Percentiles rank a stretch among this genome's conserved stretches.
Evolutionary conservation across 208 protist species (phyloP).

Genomic region (Phytomonas sp.): DNA sequence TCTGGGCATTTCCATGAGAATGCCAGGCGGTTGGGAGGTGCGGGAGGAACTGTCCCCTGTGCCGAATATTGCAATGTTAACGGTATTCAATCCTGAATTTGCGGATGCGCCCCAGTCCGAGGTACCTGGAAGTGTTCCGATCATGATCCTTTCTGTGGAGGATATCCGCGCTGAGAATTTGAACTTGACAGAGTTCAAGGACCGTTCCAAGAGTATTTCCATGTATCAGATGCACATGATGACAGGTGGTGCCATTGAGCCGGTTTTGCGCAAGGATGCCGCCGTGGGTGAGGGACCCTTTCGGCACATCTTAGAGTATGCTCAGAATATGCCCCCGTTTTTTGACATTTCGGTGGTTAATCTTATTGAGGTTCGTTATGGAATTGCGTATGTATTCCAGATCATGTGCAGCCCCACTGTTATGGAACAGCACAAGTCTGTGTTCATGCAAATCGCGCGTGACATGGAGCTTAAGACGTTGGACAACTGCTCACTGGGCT

Average conservation of each 20-base stretch:
- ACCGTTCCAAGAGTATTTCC: constrained; percentile 59
- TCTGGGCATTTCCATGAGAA: constrained; percentile 50
- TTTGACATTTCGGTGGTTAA: constrained; percentile 66
- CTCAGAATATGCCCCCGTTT: constrained; percentile 56
- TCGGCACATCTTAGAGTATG: constrained; percentile 55
- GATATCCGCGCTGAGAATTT: constrained; percentile 69
- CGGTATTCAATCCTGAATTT: constrained; percentile 60
- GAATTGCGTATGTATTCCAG: constrained; percentile 71
- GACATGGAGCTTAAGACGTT: constrained; percentile 30
- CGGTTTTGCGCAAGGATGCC: constrained; percentile 47
- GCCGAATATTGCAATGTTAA: constrained; percentile 74
- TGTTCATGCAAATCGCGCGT: constrained; percentile 60
- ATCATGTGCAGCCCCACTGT: constrained; percentile 67
- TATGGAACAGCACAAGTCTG: constrained; percentile 42
- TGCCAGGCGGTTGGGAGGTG: constrained; percentile 51
- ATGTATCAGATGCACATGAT: constrained; percentile 82
- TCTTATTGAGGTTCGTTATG: constrained; percentile 57
- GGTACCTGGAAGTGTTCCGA: constrained; percentile 38
- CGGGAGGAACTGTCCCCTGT: constrained; percentile 64
- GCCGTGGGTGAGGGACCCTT: constrained; percentile 38
- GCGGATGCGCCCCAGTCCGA: constrained; percentile 27
- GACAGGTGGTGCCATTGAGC: constrained; percentile 53
- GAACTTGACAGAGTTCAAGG: constrained; percentile 61
- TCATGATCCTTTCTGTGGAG: constrained; percentile 69
- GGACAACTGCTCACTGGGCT: constrained; percentile 26